Conservation (phyloP, 371 early-diverging fungal genomes). For the Mortierella sp. region DNA sequence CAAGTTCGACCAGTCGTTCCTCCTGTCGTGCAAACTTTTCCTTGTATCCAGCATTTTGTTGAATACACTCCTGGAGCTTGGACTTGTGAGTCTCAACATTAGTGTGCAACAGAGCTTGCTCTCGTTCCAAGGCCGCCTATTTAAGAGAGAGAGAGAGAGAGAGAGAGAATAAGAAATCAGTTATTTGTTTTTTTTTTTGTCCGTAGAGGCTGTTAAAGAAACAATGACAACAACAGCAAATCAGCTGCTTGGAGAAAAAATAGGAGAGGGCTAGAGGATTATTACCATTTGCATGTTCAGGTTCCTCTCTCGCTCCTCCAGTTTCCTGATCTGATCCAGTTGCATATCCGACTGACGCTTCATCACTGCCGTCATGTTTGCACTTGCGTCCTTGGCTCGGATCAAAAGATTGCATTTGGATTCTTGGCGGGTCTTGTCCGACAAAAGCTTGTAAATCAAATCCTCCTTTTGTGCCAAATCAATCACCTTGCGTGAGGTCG, state of each 20-base stretch:
- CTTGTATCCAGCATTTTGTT: constrained; percentile 37
- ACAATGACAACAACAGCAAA: not conserved
- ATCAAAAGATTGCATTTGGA: constrained; percentile 57
- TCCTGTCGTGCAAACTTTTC: constrained; percentile 49
- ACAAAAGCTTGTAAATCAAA: constrained; percentile 73
- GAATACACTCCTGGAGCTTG: constrained; percentile 40
- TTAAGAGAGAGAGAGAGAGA: not conserved
- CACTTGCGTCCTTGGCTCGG: constrained; percentile 75
- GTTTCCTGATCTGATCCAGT: constrained; percentile 77
- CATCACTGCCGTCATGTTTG: constrained; percentile 71
- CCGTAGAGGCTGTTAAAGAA: not conserved
- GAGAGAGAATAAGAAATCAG: no score
- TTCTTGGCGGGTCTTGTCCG: constrained; percentile 62
- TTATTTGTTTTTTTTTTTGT: no score
- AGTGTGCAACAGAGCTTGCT: constrained; percentile 28
- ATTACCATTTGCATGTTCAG: constrained; percentile 67
- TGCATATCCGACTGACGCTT: constrained; percentile 85
- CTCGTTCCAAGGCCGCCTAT: constrained; percentile 51
- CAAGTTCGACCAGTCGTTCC: constrained; percentile 54
- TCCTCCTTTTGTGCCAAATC: constrained; percentile 82
- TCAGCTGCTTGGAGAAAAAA: not conserved
- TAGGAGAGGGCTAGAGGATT: not conserved
- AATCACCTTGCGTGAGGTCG: constrained; percentile 78
- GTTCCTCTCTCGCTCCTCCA: constrained; percentile 82
- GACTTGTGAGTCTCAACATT: constrained; percentile 30